phyloP scores from a whole-genome alignment of 306 rosid genomes.

The Alnus glutinosa region DNA sequence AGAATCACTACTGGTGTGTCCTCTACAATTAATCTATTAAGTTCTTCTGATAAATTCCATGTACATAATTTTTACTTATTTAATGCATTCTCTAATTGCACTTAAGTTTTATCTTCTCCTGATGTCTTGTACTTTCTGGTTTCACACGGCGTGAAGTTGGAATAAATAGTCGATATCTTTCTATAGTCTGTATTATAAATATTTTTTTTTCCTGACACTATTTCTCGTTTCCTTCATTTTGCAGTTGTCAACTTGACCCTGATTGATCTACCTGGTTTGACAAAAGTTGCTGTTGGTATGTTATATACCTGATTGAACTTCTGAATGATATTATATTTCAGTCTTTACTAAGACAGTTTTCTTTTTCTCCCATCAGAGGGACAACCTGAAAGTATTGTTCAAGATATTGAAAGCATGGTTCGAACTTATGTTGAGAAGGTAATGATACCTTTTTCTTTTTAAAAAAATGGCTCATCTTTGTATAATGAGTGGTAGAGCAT shows the following conservation, averaged over 20 bases:
- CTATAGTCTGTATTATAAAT: background rate
- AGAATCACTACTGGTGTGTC: background rate
- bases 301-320: constrained; percentile 10
- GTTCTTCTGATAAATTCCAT: background rate
- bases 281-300: constrained; percentile 95
- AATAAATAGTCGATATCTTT: background rate
- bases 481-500: background rate
- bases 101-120: background rate
- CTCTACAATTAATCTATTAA: background rate
- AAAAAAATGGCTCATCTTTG: background rate
- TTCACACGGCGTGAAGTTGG: background rate
- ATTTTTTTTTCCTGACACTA: background rate
- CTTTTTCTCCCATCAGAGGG: constrained; percentile 60
- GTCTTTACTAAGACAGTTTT: constrained; percentile 13
- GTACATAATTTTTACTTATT: background rate
- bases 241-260: constrained; percentile 98
- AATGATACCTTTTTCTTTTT: constrained; percentile 8
- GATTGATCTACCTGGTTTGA: constrained; percentile 92
- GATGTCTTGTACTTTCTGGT: background rate
- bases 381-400: constrained; percentile 86
- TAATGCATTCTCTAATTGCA: background rate
- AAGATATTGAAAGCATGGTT: constrained; percentile 92
- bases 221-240: constrained; percentile 30
- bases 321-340: background rate
- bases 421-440: constrained; percentile 89